phyloP scores from a whole-genome alignment of 805 yeast species.

The Candida suzukii region DNA sequence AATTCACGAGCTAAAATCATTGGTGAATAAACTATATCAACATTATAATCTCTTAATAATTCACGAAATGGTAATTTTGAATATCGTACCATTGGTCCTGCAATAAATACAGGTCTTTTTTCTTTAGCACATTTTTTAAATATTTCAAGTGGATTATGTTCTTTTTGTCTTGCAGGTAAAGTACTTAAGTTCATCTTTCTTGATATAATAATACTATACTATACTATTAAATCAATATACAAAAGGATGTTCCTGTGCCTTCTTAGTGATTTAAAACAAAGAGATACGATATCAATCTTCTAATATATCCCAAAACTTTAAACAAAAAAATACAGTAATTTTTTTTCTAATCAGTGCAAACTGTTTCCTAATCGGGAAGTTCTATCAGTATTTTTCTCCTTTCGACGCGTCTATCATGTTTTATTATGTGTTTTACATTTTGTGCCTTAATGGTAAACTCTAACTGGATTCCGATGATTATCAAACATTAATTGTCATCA shows the following conservation, averaged over 20 bases:
- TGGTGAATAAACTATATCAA: slow-evolving; percentile 87
- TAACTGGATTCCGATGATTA: too few species aligned
- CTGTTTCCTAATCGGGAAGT: background rate
- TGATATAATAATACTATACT: too few species aligned
- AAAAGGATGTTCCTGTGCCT: too few species aligned
- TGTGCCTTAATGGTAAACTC: too few species aligned
- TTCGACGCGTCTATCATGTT: background rate
- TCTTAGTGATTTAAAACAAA: too few species aligned
- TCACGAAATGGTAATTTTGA: slow-evolving; percentile 90
- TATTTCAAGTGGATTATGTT: slow-evolving; percentile 47
- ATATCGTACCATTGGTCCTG: slow-evolving; percentile 97
- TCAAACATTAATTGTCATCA: too few species aligned
- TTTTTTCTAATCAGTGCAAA: background rate
- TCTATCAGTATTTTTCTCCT: background rate
- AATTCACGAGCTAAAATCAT: slow-evolving; percentile 96
- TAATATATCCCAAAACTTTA: too few species aligned
- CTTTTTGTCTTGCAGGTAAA: slow-evolving; percentile 28
- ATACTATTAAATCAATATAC: too few species aligned
- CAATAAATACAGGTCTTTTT: slow-evolving; percentile 52
- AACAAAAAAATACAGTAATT: too few species aligned
- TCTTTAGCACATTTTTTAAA: slow-evolving; percentile 38
- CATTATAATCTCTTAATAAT: slow-evolving; percentile 60
- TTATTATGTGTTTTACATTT: too few species aligned
- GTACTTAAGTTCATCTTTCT: slow-evolving; percentile 9
- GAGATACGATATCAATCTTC: too few species aligned